phyloP scores from a whole-genome alignment of 768 basidiomycete genomes.

The Baorangia bicolor region DNA sequence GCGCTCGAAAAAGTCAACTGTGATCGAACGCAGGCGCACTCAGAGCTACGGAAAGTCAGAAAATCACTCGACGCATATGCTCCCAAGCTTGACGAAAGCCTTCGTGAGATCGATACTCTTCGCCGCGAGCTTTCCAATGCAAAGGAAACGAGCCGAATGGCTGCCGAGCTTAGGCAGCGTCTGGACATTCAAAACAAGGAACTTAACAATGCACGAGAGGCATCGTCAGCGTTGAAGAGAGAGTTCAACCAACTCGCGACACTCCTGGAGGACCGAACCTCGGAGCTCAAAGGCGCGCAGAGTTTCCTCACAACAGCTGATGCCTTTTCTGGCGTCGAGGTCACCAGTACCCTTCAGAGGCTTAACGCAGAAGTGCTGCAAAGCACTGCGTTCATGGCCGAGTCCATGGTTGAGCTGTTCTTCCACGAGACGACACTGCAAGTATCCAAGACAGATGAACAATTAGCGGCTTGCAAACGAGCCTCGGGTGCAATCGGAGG shows the following conservation, averaged over 20 bases:
- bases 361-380: slow-evolving; percentile 51
- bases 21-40: slow-evolving; percentile 18
- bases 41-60: slow-evolving; percentile 21
- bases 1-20: slow-evolving; percentile 28
- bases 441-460: slow-evolving; percentile 20
- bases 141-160: slow-evolving; percentile 12
- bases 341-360: slow-evolving; percentile 41
- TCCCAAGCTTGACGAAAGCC: slow-evolving; percentile 17
- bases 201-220: slow-evolving; percentile 22
- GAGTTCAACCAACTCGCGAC: slow-evolving; percentile 28
- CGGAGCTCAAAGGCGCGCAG: slow-evolving; percentile 46
- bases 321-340: slow-evolving; percentile 43
- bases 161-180: slow-evolving; percentile 15
- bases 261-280: slow-evolving; percentile 41
- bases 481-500: slow-evolving; percentile 21
- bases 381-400: slow-evolving; percentile 47
- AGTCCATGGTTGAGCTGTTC: slow-evolving; percentile 45
- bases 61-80: slow-evolving; percentile 20
- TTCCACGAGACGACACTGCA: slow-evolving; percentile 17
- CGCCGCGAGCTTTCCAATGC: slow-evolving; percentile 11
- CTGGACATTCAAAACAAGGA: slow-evolving; percentile 23
- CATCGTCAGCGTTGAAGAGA: slow-evolving; percentile 28
- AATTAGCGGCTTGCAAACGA: slow-evolving; percentile 24
- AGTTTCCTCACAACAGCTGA: slow-evolving; percentile 46
- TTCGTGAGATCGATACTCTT: slow-evolving; percentile 19